phyloP scores from a whole-genome alignment of 1,139 yeast genomes.

The Pichia sp. region DNA sequence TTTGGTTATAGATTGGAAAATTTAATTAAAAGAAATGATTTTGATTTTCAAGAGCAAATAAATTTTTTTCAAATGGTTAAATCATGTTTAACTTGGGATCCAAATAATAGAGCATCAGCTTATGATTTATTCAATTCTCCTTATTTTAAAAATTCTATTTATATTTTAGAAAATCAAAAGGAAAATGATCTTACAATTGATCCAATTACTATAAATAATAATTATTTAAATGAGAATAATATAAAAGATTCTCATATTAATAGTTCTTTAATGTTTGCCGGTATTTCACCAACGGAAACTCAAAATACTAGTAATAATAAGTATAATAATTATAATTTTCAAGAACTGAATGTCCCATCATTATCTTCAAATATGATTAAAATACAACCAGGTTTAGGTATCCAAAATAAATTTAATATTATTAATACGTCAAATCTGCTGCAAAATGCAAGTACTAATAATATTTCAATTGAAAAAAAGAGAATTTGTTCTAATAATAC shows the following conservation, averaged over 20 bases:
- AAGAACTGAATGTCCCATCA: no score
- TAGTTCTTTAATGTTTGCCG: conserved; percentile 10
- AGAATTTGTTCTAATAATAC: no score
- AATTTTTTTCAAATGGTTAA: conserved; percentile 46
- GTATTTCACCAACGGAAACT: conserved; percentile 1
- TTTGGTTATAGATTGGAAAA: conserved; percentile 34
- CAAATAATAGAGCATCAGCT: conserved; percentile 46
- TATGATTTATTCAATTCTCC: conserved; percentile 40
- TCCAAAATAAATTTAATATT: conserved; percentile 7
- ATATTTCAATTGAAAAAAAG: background rate
- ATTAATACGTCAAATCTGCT: conserved; percentile 1
- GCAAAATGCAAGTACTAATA: background rate
- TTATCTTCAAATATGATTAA: background rate
- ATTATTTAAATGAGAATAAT: background rate
- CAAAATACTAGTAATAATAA: background rate
- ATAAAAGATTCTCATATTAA: background rate
- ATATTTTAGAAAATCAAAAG: conserved; percentile 15
- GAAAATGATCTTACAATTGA: conserved; percentile 10
- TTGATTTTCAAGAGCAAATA: conserved; percentile 24
- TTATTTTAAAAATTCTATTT: conserved; percentile 45
- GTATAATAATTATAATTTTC: no score
- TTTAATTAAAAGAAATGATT: conserved; percentile 35
- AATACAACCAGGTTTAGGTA: conserved; percentile 9
- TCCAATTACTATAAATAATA: background rate
- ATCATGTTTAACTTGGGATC: conserved; percentile 62